Percentiles rank a stretch among this genome's conserved stretches.
These are phyloP conservation scores for Juglanconis sp. DNA, from an alignment of 2,329 filamentous ascomycete species.

Conservation along the genomic window DNA sequence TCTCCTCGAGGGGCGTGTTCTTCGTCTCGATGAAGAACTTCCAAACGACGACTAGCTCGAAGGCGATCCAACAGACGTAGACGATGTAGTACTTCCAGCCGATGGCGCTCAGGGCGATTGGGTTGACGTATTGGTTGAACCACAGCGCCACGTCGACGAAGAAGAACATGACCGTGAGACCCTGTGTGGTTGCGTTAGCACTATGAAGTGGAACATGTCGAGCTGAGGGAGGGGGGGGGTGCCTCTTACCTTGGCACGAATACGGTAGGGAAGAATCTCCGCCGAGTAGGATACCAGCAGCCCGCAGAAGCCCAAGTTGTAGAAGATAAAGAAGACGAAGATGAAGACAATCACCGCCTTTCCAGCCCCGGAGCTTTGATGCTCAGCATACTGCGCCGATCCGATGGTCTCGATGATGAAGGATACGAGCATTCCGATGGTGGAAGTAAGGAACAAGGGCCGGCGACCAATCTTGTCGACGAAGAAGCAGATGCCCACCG, in stretches of 20 bases:
- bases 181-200: slow-evolving; percentile 14
- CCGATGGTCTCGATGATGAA: slow-evolving; percentile 25
- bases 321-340: slow-evolving; percentile 26
- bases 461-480: slow-evolving; percentile 26
- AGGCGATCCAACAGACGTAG: slow-evolving; percentile 37
- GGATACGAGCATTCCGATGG: slow-evolving; percentile 22
- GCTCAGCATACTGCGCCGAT: slow-evolving; percentile 20
- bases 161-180: slow-evolving; percentile 43
- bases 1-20: slow-evolving; percentile 29
- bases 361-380: slow-evolving; percentile 24
- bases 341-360: slow-evolving; percentile 26
- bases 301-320: slow-evolving; percentile 26
- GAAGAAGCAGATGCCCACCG: slow-evolving; percentile 24
- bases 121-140: slow-evolving; percentile 36
- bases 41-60: slow-evolving; percentile 20
- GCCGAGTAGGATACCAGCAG: slow-evolving; percentile 25
- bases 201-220: no score
- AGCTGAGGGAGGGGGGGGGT: not conserved
- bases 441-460: slow-evolving; percentile 24
- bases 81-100: slow-evolving; percentile 38
- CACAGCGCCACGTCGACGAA: slow-evolving; percentile 34
- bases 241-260: slow-evolving; percentile 26
- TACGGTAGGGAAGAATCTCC: slow-evolving; percentile 27
- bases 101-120: slow-evolving; percentile 32
- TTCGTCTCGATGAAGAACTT: slow-evolving; percentile 30